Base-by-base conservation (phyloP, 495 filamentous ascomycete genomes). In the Penicillium coprophilum region DNA sequence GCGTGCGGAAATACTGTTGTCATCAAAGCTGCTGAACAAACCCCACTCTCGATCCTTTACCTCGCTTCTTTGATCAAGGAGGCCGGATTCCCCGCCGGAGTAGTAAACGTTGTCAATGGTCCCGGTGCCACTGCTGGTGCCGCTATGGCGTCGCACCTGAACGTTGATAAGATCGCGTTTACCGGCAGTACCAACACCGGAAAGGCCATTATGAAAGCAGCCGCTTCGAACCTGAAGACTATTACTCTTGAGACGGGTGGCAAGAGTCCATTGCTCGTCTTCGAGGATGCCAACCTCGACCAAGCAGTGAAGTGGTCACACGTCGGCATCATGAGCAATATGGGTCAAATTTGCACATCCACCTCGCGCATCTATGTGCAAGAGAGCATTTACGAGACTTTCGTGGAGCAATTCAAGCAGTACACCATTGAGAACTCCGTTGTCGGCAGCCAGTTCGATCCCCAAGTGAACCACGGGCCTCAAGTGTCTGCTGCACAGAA, bases 21-120 rank as follows among this genome's bases (percentile, higher is more conserved):
- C 3, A 71, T 96, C 36, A 96, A 96, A 72, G 82, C 91, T n/a
- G 91, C 91, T 1, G 91, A 96, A 71, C 92, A 96, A 70, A 94
- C 91, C 1, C 91, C 91, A 0, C 79, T 96, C 28, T 90, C 87
- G 17, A 88, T 90, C 63, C 77, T 96, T 2, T 88, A 89, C 70
- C 68, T 96, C 12, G 92, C 85, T 3, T 83, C 82, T 27, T 79
- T 96, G 53, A 80, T 96, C 66, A 86, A 85, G 68, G 87, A 96
- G 71, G 91, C 91, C 40, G 92, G 91, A 3, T 96, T 96, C 75
- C 91, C 91, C 13, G 87, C 92, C 1, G 91, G 91, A 13, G 91
- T 96, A 10, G 77, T 96, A 60, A 96, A 96, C 65, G 84, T 96
- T 57, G 75, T 94, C 62, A 94, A 94, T 66, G 91, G 91, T 4